Base-by-base conservation (phyloP, 331 rosid species). In the Saraca asoca region DNA sequence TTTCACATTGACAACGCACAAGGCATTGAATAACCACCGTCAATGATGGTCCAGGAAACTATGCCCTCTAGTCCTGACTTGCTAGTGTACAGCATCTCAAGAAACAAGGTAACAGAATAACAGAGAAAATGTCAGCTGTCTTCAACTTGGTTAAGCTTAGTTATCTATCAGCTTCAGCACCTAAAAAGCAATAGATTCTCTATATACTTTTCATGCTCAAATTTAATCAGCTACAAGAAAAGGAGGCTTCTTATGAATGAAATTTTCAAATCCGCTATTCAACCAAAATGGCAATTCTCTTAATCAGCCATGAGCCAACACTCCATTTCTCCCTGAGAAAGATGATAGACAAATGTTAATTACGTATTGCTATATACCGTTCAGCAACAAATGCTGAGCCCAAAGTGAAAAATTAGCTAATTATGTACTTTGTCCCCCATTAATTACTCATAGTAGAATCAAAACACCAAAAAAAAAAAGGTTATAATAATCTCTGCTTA, bases 331-430 rank as follows among this genome's bases (percentile, higher is more conserved):
- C 55, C 55, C 16, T 50, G 33, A 16, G 33, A 50, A 50, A 24
- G 31, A 24, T 24, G 31, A 24, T 24, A 1, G 31, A 24, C 31
- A 24, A 24, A 24, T 3, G 3, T 24, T 24, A 24, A 24, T 24
- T 24, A 24, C 31, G n/a, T 24, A 24, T 24, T 24, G 17, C 20
- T 50, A 10, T 49, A 17, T 17, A 29, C 33, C 55, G 13, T 17
- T 18, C 10, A 50, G 31, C 16, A 50, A 50, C 11, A 49, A 6
- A 49, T 17, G 31, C 31, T 24, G 3, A 1, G 31, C 31, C 14
- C 64, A 44, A 38, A 70, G 45, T 38, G 44, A 70, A 76, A 24
- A 42, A 54, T 53, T 49, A 73, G 51, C 64, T 45, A 71, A 50
- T 54, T 31, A 44, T 50, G 29, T 24, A 39, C 34, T 35, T 52